Percentiles rank a stretch among this genome's conserved stretches.
Evolutionary conservation across 768 basidiomycete genomes (phyloP).

Genomic region (Tubosaeta brunneosetosa): DNA sequence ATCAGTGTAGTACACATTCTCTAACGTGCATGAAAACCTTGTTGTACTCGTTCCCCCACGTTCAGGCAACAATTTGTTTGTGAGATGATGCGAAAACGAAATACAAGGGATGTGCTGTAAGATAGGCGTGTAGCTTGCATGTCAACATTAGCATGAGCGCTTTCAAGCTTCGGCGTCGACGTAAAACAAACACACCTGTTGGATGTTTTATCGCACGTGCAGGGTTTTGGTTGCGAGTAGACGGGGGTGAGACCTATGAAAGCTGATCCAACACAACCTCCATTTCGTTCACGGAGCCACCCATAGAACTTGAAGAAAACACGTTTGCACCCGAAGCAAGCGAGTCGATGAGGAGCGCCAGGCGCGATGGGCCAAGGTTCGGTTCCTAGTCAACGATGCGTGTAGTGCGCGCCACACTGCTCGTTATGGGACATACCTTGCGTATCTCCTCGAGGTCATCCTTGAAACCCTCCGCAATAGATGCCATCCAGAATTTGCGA

Average conservation of each 20-base stretch:
- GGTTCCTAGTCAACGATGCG: constrained; percentile 45
- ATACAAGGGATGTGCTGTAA: background rate
- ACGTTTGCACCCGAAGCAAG: constrained; percentile 75
- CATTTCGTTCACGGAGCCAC: constrained; percentile 57
- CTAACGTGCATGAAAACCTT: background rate
- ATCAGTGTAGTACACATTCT: background rate
- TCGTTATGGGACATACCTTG: constrained; percentile 46
- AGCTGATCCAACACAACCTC: constrained; percentile 57
- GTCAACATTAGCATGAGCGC: background rate
- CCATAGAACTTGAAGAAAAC: constrained; percentile 44
- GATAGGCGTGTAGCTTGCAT: background rate
- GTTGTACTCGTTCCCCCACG: no score
- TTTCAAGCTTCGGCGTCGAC: background rate
- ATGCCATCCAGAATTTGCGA: constrained; percentile 83
- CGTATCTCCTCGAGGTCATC: constrained; percentile 81
- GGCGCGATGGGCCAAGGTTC: constrained; percentile 59
- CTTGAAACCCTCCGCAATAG: constrained; percentile 45
- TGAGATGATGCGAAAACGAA: background rate
- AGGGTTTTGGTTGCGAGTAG: background rate
- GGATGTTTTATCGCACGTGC: background rate
- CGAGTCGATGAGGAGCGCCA: constrained; percentile 77
- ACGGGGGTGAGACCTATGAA: constrained; percentile 1
- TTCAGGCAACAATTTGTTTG: background rate
- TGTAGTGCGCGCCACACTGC: background rate
- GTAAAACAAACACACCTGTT: background rate